Evolutionary conservation across 768 basidiomycete genomes (phyloP), one percentile per base, ranked within the genome.

Genomic region (Calocybe gangraenosa): DNA sequence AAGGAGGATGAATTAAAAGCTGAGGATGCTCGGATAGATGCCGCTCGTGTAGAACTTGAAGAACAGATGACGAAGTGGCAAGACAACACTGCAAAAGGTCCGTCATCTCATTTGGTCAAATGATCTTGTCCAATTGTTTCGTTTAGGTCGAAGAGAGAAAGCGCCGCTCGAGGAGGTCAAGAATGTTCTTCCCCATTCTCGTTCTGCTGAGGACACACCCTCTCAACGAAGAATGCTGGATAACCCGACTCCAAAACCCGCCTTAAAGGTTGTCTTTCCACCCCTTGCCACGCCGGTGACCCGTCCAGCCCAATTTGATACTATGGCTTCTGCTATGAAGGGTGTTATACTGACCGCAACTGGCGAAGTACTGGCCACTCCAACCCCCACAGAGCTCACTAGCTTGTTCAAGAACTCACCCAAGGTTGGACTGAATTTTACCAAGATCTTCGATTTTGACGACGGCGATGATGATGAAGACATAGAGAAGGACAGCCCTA

Each of bases 341-440:
- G 82, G 90, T 2, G 85, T 92, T 31, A 73, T 92, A 22, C 70
- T 91, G 30, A 90, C 90, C 0, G 69, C 82, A 7, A 90, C 90
- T 0, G 89, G 90, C 7, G 81, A 90, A 58, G 68, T 74, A 1
- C 68, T 92, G 6, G 71, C 78, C 2, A 92, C 89, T 10, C 89
- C 89, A 1, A 70, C 76, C 1, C 84, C 84, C 0, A 67, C 72
- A 0, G 84, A 85, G 55, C 69, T 90, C 0, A 75, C 75, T 2
- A 80, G 76, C 28, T 69, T 89, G 2, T 85, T 91, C 55, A 73
- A 78, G 22, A 73, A 75, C 33, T 83, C 82, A 7, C 88, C 88
- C 0, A 81, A 73, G 49, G 79, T 86, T 31, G 81, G 80, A 2
- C 70, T 91, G 20, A 80, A 86, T 55, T 91, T 91, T 56, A 75